Percentiles rank a stretch among this genome's conserved stretches.
Evolutionary conservation across 352 stramenopile genomes (phyloP).

Genomic region (Pythium insidiosum): DNA sequence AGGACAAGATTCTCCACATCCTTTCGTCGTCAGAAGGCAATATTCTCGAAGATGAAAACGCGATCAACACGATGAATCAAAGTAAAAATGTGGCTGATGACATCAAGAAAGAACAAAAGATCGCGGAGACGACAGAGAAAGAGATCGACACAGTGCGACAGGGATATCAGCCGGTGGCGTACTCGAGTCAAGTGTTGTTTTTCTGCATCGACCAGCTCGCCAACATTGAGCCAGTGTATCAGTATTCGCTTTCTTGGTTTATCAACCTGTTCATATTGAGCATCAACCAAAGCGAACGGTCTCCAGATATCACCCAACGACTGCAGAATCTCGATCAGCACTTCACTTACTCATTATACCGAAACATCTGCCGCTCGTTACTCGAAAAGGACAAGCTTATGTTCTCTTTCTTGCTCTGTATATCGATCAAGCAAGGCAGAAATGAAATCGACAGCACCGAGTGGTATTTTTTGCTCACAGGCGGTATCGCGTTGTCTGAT

Average conservation of each 20-base stretch:
- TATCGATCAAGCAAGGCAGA: conserved; percentile 80
- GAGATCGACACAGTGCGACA: conserved; percentile 87
- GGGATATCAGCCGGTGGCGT: conserved; percentile 85
- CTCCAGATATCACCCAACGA: conserved; percentile 58
- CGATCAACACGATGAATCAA: conserved; percentile 91
- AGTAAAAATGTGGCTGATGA: conserved; percentile 87
- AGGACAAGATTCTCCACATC: conserved; percentile 93
- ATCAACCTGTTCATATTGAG: conserved; percentile 88
- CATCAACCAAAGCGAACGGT: conserved; percentile 81
- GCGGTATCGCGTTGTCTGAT: conserved; percentile 84
- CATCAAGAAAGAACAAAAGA: conserved; percentile 90
- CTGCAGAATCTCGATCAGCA: conserved; percentile 81
- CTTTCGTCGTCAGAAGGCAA: conserved; percentile 88
- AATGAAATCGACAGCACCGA: conserved; percentile 74
- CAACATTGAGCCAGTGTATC: conserved; percentile 92
- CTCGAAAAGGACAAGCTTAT: conserved; percentile 93
- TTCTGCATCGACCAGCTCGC: conserved; percentile 92
- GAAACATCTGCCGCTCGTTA: conserved; percentile 89
- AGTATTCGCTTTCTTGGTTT: conserved; percentile 92
- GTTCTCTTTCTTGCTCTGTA: conserved; percentile 88
- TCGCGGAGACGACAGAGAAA: conserved; percentile 86
- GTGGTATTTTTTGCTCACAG: conserved; percentile 94
- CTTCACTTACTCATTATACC: conserved; percentile 91
- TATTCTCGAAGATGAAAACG: conserved; percentile 90
- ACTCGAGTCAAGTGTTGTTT: conserved; percentile 90